Evolutionary conservation across 257 asterid species (phyloP).

Genomic region (Jasminum sambac): DNA sequence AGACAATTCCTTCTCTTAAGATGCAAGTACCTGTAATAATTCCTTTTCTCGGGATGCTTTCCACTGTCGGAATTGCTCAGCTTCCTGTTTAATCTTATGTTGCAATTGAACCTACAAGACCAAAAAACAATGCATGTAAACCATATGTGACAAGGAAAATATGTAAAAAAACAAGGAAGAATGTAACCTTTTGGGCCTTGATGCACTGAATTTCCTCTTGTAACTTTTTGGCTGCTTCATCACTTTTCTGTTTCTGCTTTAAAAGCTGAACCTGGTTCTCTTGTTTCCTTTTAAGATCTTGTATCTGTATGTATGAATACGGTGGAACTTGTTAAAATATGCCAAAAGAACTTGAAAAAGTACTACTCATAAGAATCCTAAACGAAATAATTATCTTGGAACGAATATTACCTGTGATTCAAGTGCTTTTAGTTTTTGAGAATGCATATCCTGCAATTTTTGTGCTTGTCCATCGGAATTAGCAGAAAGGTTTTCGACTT

Average conservation of each 20-base stretch:
- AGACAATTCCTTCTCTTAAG: conserved; percentile 45
- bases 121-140: conserved; percentile 27
- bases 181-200: conserved; percentile 60
- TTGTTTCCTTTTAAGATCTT: conserved; percentile 68
- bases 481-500: conserved; percentile 91
- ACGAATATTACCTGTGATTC: conserved; percentile 71
- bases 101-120: conserved; percentile 81
- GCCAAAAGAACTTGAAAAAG: conserved; percentile 4
- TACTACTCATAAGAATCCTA: conserved; percentile 1
- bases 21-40: conserved; percentile 72
- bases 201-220: conserved; percentile 61
- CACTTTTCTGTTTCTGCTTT: conserved; percentile 60
- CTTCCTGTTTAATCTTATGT: conserved; percentile 94
- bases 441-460: conserved; percentile 78
- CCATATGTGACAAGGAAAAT: conserved; percentile 10
- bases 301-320: conserved; percentile 60
- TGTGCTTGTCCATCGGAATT: conserved; percentile 89
- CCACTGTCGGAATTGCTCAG: conserved; percentile 98
- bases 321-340: conserved; percentile 2
- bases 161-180: conserved; percentile 15
- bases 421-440: conserved; percentile 79
- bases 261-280: conserved; percentile 58
- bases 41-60: conserved; percentile 98
- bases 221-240: conserved; percentile 55
- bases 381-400: neutral